A percentile compares a stretch with the other conserved stretches of the same genome.
phyloP scores from a whole-genome alignment of 805 yeast species.

The Clavispora santaluciae region DNA sequence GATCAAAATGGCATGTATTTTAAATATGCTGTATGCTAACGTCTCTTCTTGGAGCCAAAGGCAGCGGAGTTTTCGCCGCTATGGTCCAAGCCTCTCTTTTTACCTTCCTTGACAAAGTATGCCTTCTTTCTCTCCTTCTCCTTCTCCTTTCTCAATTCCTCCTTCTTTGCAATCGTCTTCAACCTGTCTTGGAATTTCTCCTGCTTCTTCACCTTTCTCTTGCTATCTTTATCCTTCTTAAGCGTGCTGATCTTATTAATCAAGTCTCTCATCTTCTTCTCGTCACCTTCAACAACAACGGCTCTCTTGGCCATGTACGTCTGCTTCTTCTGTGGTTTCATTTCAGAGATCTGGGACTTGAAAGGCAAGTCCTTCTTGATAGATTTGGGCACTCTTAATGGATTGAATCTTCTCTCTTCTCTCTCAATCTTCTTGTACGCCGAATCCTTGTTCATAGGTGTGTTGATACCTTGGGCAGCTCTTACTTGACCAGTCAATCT shows the following conservation, averaged over 20 bases:
- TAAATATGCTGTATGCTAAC: slow-evolving; percentile 4
- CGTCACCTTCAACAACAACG: slow-evolving; percentile 87
- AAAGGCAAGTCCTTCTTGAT: slow-evolving; percentile 79
- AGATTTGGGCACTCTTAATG: slow-evolving; percentile 78
- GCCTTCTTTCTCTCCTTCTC: slow-evolving; percentile 85
- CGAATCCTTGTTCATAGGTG: slow-evolving; percentile 53
- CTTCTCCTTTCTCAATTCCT: slow-evolving; percentile 65
- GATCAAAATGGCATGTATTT: not conserved
- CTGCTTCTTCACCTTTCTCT: slow-evolving; percentile 65
- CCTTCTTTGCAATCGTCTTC: slow-evolving; percentile 70
- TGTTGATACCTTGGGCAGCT: slow-evolving; percentile 61
- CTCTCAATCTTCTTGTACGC: slow-evolving; percentile 73
- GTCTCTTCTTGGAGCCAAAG: slow-evolving; percentile 31
- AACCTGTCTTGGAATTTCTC: slow-evolving; percentile 72
- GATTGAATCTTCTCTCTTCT: slow-evolving; percentile 76
- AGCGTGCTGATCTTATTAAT: slow-evolving; percentile 83
- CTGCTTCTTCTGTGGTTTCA: slow-evolving; percentile 81
- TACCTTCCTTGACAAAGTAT: slow-evolving; percentile 67
- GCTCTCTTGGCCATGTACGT: slow-evolving; percentile 88
- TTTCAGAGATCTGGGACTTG: slow-evolving; percentile 81
- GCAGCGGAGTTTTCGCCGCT: slow-evolving; percentile 27
- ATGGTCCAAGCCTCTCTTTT: slow-evolving; percentile 46
- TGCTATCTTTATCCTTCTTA: slow-evolving; percentile 78
- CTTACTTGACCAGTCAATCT: slow-evolving; percentile 91
- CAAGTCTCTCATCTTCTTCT: slow-evolving; percentile 86